Base-by-base conservation (phyloP, 140 eudicot species). In the Ambrosia hybrid region DNA sequence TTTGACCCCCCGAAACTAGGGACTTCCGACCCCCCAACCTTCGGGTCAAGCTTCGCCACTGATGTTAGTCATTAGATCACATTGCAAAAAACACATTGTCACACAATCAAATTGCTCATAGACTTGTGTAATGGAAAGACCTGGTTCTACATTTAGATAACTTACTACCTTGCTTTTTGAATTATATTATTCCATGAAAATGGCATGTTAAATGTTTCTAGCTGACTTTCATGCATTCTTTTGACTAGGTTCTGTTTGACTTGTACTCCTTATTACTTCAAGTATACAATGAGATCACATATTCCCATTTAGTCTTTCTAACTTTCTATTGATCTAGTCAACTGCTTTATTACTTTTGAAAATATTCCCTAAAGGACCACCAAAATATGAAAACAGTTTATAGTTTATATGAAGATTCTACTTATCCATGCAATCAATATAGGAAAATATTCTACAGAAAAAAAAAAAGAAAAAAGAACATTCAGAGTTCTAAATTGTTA, bases 341-440 rank as follows among this genome's bases (percentile, higher is more conserved):
- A 41, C 12, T 71, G n/a, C 43, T 71, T 15, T 39, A 71, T 71
- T 39, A 6, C 11, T n/a, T 52, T 52, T n/a, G 14, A 13, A n/a
- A 52, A 52, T 30, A 0, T 6, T 43, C 48, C 48, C 9, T 1
- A 6, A 43, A 6, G 48, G 48, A 43, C 48, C 11, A 43, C 11
- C 0, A 6, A 7, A 43, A 43, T 43, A 43, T 43, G 48, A 43
- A 43, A 43, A 43, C 48, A 43, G 9, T 43, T 43, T 43, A 43
- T 43, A 57, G 67, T 11, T 75, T 57, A 75, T 30, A 9, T 66
- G 59, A 36, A 46, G 12, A 1, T 38, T 15, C 15, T 13, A 37
- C 15, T 26, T 6, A 65, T 58, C 58, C 75, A 64, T 52, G 15
- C 33, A 67, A 69, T 67, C 75, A 57, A 76, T 51, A 67, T n/a